Evolutionary conservation across 2,329 filamentous ascomycete species (phyloP), one percentile per base, ranked within the genome.

Genomic region (Helminthosporium solani): DNA sequence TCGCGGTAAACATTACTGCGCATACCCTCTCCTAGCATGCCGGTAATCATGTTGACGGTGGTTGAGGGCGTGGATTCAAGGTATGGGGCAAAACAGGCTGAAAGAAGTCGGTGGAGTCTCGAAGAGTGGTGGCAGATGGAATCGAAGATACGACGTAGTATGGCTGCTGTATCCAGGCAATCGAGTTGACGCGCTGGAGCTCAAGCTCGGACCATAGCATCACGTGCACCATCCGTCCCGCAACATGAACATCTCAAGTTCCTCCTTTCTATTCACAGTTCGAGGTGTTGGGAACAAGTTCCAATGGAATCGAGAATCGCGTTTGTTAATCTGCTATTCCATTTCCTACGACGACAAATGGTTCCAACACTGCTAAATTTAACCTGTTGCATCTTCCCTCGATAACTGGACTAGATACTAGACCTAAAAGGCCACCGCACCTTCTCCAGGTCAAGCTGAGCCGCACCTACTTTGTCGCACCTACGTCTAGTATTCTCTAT

Each of bases 1-100:
- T 43, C 36, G 33, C 20, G 21, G 20, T 23, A 37, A 47, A 19
- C 27, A 40, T 44, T 20, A 49, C 40, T 40, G 23, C 49, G 25
- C 31, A 37, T 61, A 70, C 68, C 68, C 66, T 70, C 68, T 62
- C 63, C 67, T 35, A 71, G 52, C 62, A 64, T 65, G 46, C 68
- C 68, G 23, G 66, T 70, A 20, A 55, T 49, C 60, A 63, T 66
- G 58, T 66, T 70, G 47, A 35, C 59, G 46, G 39, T 34, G 36
- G 35, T 41, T 40, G 27, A 49, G 41, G 42, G 54, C 41, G 25
- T 18, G 5, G 40, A 23, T 25, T 23, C 6, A 12, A 25, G 12
- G 28, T 31, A 14, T 27, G n/a, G 12, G 20, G 31, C 37, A 18
- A 19, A 8, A 3, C 9, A 16, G 18, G 15, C 11, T 12, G 12